Percentiles rank a stretch among this genome's conserved stretches.
Conservation (phyloP, 1,139 yeast genomes). For the Hemisphaericaspora subhashii region DNA sequence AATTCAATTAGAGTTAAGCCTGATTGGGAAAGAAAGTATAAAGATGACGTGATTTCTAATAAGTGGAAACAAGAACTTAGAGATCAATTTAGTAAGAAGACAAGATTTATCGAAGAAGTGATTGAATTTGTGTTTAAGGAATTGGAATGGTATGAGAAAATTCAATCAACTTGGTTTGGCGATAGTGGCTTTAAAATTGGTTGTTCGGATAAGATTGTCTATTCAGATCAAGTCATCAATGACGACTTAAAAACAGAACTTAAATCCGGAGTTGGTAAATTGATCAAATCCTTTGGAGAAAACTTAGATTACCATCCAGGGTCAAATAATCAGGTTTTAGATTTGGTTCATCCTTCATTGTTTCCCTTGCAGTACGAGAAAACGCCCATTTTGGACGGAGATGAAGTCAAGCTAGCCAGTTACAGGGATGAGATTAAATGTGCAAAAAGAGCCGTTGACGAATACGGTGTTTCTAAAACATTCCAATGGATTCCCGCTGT, state of each 20-base stretch:
- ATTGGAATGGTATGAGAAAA: conserved; percentile 27
- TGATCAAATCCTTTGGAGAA: conserved; percentile 16
- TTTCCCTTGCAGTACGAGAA: conserved; percentile 37
- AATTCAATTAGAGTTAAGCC: conserved; percentile 28
- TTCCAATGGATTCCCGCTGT: conserved; percentile 37
- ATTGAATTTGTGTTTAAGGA: conserved; percentile 27
- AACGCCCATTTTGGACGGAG: conserved; percentile 24
- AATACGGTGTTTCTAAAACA: conserved; percentile 22
- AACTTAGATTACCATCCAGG: conserved; percentile 40
- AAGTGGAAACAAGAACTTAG: conserved; percentile 35
- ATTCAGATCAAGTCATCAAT: conserved; percentile 17
- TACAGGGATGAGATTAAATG: conserved; percentile 14
- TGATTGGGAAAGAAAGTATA: conserved; percentile 33
- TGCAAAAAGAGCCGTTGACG: conserved; percentile 19
- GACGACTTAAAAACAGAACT: conserved; percentile 13
- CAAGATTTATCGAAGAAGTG: conserved; percentile 18
- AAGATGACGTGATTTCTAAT: conserved; percentile 22
- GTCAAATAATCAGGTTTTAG: conserved; percentile 35
- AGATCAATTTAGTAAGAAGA: conserved; percentile 16
- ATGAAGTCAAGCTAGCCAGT: conserved; percentile 12
- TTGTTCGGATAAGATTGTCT: conserved; percentile 22
- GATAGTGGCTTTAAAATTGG: conserved; percentile 11
- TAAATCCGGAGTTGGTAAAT: conserved; percentile 12
- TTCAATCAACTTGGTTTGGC: conserved; percentile 11
- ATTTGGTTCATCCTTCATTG: conserved; percentile 45